A percentile compares a stretch with the other conserved stretches of the same genome.
These are phyloP conservation scores for Marasmius fiardii DNA, from an alignment of 1,284 basidiomycete species.

Conservation along the genomic window DNA sequence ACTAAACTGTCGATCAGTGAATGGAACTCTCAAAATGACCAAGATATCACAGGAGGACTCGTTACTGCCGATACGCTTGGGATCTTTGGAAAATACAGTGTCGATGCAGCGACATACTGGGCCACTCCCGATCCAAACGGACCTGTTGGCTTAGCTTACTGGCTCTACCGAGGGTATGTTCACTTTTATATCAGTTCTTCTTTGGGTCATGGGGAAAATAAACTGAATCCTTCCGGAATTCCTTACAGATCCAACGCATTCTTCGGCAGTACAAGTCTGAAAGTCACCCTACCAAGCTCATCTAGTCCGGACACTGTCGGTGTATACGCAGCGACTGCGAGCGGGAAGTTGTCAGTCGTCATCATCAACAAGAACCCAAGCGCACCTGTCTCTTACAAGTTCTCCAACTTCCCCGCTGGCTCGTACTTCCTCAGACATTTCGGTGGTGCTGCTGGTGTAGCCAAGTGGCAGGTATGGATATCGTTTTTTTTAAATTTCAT, in stretches of 20 bases:
- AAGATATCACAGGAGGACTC: conserved; percentile 47
- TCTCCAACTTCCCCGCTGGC: conserved; percentile 40
- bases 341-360: conserved; percentile 38
- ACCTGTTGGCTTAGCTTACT: conserved; percentile 46
- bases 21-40: conserved; percentile 40
- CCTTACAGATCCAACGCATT: conserved; percentile 35
- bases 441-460: conserved; percentile 44
- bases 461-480: conserved; percentile 49
- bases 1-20: conserved; percentile 50
- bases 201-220: no score
- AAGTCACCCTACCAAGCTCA: conserved; percentile 37
- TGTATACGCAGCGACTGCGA: conserved; percentile 40
- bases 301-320: conserved; percentile 35
- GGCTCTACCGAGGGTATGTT: conserved; percentile 47
- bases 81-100: conserved; percentile 40
- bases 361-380: conserved; percentile 47
- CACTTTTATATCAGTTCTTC: not conserved
- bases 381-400: conserved; percentile 33
- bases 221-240: not conserved
- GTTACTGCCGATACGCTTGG: conserved; percentile 44
- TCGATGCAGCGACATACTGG: conserved; percentile 53
- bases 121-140: conserved; percentile 37
- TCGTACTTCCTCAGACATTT: conserved; percentile 48
- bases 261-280: conserved; percentile 40
- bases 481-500: no score